Percentiles rank a stretch among this genome's conserved stretches.
These are phyloP conservation scores for Arthrobotrys megalospora DNA, from an alignment of 2,329 filamentous ascomycete species.

Conservation along the genomic window DNA sequence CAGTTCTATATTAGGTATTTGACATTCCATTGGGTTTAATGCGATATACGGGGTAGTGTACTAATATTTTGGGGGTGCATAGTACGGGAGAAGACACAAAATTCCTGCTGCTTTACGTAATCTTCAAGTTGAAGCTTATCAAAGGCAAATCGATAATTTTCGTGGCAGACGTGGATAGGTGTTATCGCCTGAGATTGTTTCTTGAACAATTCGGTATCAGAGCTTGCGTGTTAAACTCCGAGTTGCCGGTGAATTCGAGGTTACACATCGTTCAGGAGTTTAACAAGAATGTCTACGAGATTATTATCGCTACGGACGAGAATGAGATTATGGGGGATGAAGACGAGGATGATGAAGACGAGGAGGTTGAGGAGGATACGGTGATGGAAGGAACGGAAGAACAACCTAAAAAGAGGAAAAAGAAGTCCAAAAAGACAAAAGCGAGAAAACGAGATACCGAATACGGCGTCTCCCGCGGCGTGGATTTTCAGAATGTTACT, in stretches of 20 bases:
- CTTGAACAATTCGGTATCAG: conserved; percentile 97
- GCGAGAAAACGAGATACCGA: conserved; percentile 80
- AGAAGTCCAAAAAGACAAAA: conserved; percentile 75
- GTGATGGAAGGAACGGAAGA: conserved; percentile 68
- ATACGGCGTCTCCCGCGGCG: conserved; percentile 94
- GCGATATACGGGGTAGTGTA: conserved; percentile 46
- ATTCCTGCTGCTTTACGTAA: conserved; percentile 90
- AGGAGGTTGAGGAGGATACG: conserved; percentile 54
- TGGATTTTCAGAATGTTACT: conserved; percentile 96
- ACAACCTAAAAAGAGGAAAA: conserved; percentile 69
- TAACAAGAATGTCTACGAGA: conserved; percentile 96
- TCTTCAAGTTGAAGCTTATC: conserved; percentile 93
- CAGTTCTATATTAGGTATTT: conserved; percentile 87
- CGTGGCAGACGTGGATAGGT: conserved; percentile 87
- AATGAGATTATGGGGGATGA: conserved; percentile 84
- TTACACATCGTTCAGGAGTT: conserved; percentile 98
- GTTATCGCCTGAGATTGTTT: conserved; percentile 93
- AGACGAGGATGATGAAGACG: conserved; percentile 64
- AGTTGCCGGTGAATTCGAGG: conserved; percentile 91
- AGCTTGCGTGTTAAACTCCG: conserved; percentile 92
- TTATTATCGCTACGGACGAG: conserved; percentile 96
- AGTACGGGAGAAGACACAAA: conserved; percentile 97
- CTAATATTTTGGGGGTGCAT: conserved; percentile 43
- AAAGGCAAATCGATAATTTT: conserved; percentile 92
- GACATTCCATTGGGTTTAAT: not conserved